phyloP scores from a whole-genome alignment of 257 asterid genomes.

The Scutellaria minor region DNA sequence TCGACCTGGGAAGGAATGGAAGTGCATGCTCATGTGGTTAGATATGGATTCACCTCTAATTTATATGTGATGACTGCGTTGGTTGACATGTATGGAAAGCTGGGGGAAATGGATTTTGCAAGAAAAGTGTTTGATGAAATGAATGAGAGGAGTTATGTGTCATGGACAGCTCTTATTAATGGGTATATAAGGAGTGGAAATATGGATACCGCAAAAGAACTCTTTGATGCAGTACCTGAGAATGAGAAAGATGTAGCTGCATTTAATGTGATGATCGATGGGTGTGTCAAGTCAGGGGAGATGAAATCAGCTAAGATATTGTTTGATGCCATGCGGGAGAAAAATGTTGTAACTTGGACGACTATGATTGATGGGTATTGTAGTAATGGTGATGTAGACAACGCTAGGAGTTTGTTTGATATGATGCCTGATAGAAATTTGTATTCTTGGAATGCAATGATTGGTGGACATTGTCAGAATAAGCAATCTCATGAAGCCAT shows the following conservation, averaged over 20 bases:
- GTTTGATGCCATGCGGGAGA: constrained; percentile 68
- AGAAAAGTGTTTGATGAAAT: constrained; percentile 77
- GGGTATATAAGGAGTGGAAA: constrained; percentile 75
- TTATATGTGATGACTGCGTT: constrained; percentile 75
- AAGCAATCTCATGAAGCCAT: constrained; percentile 73
- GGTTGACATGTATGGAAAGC: constrained; percentile 92
- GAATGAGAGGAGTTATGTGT: constrained; percentile 68
- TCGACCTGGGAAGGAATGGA: constrained; percentile 64
- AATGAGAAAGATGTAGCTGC: constrained; percentile 71
- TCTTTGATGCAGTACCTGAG: constrained; percentile 61
- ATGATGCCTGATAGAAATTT: constrained; percentile 72
- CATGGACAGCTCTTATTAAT: constrained; percentile 86
- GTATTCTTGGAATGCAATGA: constrained; percentile 92
- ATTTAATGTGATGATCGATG: constrained; percentile 84
- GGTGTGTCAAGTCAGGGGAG: constrained; percentile 68
- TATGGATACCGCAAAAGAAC: constrained; percentile 48
- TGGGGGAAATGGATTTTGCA: constrained; percentile 64
- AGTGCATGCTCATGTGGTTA: constrained; percentile 70
- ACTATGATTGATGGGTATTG: constrained; percentile 88
- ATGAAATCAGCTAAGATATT: constrained; percentile 63
- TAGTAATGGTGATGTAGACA: constrained; percentile 51
- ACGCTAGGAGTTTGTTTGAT: constrained; percentile 73
- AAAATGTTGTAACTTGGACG: constrained; percentile 91
- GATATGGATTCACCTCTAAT: constrained; percentile 61
- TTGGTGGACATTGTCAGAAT: constrained; percentile 79